A percentile compares a stretch with the other conserved stretches of the same genome.
Conservation (phyloP, 1,284 basidiomycete species). For the Ceratobasidium sp. region DNA sequence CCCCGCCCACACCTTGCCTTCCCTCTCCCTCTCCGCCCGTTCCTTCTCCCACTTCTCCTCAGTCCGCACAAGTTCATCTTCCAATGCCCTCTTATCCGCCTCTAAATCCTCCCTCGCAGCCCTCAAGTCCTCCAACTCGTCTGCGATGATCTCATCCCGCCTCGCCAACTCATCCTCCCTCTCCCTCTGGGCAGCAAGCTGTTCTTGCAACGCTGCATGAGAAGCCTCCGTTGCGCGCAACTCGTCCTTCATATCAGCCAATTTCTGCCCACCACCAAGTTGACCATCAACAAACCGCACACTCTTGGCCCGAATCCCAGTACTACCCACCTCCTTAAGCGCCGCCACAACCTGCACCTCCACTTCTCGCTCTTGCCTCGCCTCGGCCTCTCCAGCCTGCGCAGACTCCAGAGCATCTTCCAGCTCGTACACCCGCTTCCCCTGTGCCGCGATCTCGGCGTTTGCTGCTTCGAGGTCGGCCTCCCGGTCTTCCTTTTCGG, state of each 20-base stretch:
- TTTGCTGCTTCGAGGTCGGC: slow-evolving; percentile 34
- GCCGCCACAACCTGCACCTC: slow-evolving; percentile 78
- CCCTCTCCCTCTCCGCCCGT: slow-evolving; percentile 57
- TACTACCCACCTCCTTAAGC: slow-evolving; percentile 77
- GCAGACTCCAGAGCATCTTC: slow-evolving; percentile 68
- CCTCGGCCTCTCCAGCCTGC: slow-evolving; percentile 65
- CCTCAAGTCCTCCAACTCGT: slow-evolving; percentile 58
- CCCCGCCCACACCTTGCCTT: slow-evolving; percentile 57
- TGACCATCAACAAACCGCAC: slow-evolving; percentile 36
- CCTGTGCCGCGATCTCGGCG: slow-evolving; percentile 41
- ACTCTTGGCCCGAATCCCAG: slow-evolving; percentile 12
- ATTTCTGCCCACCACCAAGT: slow-evolving; percentile 67
- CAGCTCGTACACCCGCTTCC: slow-evolving; percentile 69
- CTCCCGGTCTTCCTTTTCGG: slow-evolving; percentile 40
- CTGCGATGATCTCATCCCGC: slow-evolving; percentile 69
- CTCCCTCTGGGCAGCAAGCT: slow-evolving; percentile 71
- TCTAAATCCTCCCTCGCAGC: slow-evolving; percentile 45
- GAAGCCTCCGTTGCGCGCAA: slow-evolving; percentile 72
- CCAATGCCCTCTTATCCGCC: slow-evolving; percentile 35
- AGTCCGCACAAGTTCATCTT: slow-evolving; percentile 55
- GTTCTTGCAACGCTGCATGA: slow-evolving; percentile 71
- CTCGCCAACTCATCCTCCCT: slow-evolving; percentile 81
- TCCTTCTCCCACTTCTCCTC: slow-evolving; percentile 58
- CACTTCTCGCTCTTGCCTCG: slow-evolving; percentile 77
- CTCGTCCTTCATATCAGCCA: slow-evolving; percentile 69